Percentiles rank a stretch among this genome's conserved stretches.
These are phyloP conservation scores for Tothia fuscella DNA, from an alignment of 2,329 filamentous ascomycete genomes.

Conservation along the genomic window DNA sequence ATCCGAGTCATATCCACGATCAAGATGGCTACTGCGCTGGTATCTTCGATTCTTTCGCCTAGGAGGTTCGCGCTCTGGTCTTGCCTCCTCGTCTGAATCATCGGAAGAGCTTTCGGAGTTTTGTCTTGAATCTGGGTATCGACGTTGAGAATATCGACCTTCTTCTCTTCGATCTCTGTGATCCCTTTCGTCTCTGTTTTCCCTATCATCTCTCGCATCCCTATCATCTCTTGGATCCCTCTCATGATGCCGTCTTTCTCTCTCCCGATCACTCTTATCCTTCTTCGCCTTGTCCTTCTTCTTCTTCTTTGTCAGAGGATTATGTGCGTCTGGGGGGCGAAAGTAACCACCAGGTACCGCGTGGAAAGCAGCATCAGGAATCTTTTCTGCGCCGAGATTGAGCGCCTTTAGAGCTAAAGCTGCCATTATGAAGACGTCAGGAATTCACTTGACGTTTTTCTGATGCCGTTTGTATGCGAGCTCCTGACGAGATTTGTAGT, in stretches of 20 bases:
- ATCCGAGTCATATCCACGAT: conserved; percentile 8
- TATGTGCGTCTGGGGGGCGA: conserved; percentile 1
- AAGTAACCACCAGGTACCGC: conserved; percentile 9
- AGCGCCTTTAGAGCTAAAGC: conserved; percentile 8
- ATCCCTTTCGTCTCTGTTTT: neutral
- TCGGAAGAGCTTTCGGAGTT: neutral
- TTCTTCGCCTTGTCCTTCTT: conserved; percentile 1
- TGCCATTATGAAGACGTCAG: too few relatives aligned
- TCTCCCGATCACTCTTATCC: neutral
- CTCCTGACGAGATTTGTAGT: too few relatives aligned
- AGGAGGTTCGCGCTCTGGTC: neutral
- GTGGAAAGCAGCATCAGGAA: conserved; percentile 9
- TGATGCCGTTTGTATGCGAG: too few relatives aligned
- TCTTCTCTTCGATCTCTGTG: neutral
- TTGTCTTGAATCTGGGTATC: neutral
- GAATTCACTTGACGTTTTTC: too few relatives aligned
- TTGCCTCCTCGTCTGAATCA: conserved; percentile 4
- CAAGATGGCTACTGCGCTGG: neutral
- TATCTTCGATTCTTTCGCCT: conserved; percentile 1
- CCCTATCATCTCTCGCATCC: neutral
- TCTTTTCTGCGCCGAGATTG: conserved; percentile 8
- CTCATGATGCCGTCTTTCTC: too few relatives aligned
- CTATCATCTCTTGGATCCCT: too few relatives aligned
- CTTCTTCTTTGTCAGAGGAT: conserved; percentile 6
- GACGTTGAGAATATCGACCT: neutral